Base-by-base conservation (phyloP, 2,329 filamentous ascomycete genomes). In the Trichoderma atroviride region DNA sequence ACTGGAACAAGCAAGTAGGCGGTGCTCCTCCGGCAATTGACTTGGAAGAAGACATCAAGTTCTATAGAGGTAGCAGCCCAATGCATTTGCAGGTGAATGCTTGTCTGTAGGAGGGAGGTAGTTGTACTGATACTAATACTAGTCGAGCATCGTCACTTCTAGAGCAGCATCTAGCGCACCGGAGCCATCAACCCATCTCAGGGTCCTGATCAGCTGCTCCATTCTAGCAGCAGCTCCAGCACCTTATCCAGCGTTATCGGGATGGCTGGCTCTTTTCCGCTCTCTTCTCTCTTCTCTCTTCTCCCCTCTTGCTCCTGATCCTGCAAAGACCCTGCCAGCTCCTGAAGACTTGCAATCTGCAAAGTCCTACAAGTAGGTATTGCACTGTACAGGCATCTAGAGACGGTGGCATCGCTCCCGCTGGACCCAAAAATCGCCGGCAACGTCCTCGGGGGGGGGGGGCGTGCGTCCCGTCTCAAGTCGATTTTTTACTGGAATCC, bases 391-490 rank as follows among this genome's bases (percentile, higher is more conserved):
- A 55, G 7, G 60, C 52, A 22, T 37, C 52, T 56, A 27, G 24
- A 56, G 33, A 56, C n/a, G 27, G 62, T 65, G 52, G 52, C 37
- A 65, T 57, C 62, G 62, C 52, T 57, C 37, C 61, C 50, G 62
- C 43, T 57, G 53, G 53, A 33, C 27, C 53, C 62, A 65, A 7
- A 65, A 65, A 47, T 50, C 35, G 37, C 53, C 62, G 37, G 52
- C 33, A 64, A 64, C 33, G 61, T 55, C 50, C 40, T 57, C 57
- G 27, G 27, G 62, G 61, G 52, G 27, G 27, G 62, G 61, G 52
- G 62, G 62, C 35, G 62, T 65, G 62, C 62, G 62, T 65, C 62
- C 40, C 47, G 47, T 50, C 47, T 50, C 56, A 24, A 57, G 57
- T 65, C 52, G 53, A 33, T 53, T 29, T 29, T 43, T 24, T 24